Conservation (phyloP, 352 stramenopile species). For the Phytophthora cajani region DNA sequence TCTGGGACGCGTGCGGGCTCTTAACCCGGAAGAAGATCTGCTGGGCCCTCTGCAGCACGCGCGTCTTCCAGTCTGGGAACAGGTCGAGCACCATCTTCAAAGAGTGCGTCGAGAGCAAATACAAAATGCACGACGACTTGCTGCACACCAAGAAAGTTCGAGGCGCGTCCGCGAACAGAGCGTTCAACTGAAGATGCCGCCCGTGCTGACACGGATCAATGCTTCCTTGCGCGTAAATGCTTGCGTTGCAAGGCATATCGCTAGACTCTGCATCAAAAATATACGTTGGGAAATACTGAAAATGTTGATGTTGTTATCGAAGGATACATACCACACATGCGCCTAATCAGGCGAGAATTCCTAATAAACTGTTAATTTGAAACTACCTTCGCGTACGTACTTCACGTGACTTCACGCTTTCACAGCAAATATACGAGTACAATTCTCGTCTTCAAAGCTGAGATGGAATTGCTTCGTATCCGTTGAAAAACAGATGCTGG, state of each 20-base stretch:
- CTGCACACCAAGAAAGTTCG: conserved; percentile 43
- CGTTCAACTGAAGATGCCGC: conserved; percentile 63
- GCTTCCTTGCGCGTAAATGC: conserved; percentile 61
- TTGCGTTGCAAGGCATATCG: conserved; percentile 85
- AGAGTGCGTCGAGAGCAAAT: conserved; percentile 47
- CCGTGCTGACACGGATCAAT: conserved; percentile 24
- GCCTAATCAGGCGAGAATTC: too few species aligned
- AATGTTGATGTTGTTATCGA: too few species aligned
- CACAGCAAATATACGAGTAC: too few species aligned
- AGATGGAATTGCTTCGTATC: too few species aligned
- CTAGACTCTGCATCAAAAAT: conserved; percentile 21
- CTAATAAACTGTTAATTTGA: too few species aligned
- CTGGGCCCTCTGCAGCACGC: conserved; percentile 52
- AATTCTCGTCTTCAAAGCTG: too few species aligned
- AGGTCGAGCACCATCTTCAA: conserved; percentile 60
- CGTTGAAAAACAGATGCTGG: too few species aligned
- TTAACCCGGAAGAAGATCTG: not conserved
- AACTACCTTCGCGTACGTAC: too few species aligned
- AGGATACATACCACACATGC: too few species aligned
- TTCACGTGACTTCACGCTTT: too few species aligned
- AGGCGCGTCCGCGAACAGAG: conserved; percentile 49
- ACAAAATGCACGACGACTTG: conserved; percentile 62
- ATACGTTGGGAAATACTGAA: too few species aligned
- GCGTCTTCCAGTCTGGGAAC: conserved; percentile 58
- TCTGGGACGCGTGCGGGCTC: too few species aligned